Evolutionary conservation across 768 basidiomycete species (phyloP), one percentile per base, ranked within the genome.

Genomic region (Roridomyces roridus): DNA sequence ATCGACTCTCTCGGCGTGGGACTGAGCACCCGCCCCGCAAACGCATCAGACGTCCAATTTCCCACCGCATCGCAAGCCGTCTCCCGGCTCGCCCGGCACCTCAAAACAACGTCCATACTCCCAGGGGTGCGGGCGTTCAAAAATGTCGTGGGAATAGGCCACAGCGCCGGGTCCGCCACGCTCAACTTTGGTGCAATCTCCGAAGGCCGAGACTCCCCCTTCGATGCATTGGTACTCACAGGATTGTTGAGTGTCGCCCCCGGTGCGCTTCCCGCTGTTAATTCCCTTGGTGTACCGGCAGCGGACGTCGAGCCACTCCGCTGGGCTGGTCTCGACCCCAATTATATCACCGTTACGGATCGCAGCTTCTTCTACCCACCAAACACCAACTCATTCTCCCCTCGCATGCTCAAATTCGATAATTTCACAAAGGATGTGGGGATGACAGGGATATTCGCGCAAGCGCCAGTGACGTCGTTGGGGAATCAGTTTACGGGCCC

Each of bases 321-420:
- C 35, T 52, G 51, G 51, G 51, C 17, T 9, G 8, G 18, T 2
- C 29, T 51, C 23, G 50, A 51, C 28, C 50, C 50, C 14, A 41
- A 2, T 7, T 51, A 51, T 17, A 9, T 51, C 28, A 35, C 40
- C 7, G 12, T 6, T 2, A 5, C 4, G 21, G 17, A 51, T 15
- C 50, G 40, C 15, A 24, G 28, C 6, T 5, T 34, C 14, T 51
- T 51, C 21, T 51, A 51, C 21, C 50, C 50, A 26, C 15, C 40
- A 6, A 17, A 51, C 21, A 37, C 49, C n/a, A 28, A 24, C 10
- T 18, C 48, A 7, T 50, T 50, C 39, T 50, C 48, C 3, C 28
- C 49, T 10, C 49, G 49, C 6, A 50, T 50, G 48, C 8, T 51
- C 12, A 20, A 41, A 21, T 24, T 51, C 28, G 49, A 51, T 29